Evolutionary conservation across 2,329 filamentous ascomycete genomes (phyloP), one percentile per base, ranked within the genome.

Genomic region (Pseudocercospora eumusae): DNA sequence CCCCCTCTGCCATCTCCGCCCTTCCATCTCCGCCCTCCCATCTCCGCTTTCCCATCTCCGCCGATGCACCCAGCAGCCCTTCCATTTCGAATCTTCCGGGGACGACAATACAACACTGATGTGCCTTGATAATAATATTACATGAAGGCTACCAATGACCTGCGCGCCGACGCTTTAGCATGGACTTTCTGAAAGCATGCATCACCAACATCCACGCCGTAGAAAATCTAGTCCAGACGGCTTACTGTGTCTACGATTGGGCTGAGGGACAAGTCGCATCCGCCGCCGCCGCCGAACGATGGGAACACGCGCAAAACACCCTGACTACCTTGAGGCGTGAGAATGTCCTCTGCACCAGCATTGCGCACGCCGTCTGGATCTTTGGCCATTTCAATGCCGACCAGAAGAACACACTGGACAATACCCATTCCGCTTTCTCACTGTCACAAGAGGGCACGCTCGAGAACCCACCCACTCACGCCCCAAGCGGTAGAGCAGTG

Each of bases 171-270:
- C 36, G 36, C 36, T 18, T 8, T 49, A 64, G 64, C 61, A 75
- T 75, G 72, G 74, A 76, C 62, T 72, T 74, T 61, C 62, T 75
- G 56, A 74, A 70, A 61, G 60, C 64, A 45, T 75, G 73, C 68
- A 68, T 63, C 27, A 75, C 74, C 23, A 75, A 75, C 54, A 68
- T 73, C 50, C 67, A 74, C 52, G 60, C 65, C 18, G 61, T 74
- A 25, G 64, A 63, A 13, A 64, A 65, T 44, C 31, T 68, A 2
- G 45, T 50, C 13, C 45, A 60, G 36, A 64, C 64, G n/a, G 53
- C 40, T 18, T 68, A 57, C 52, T 20, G 27, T 20, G 45, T 57
- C 13, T 66, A 64, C 49, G 50, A 55, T 28, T 58, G 57, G 44
- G 57, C 56, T 7, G 56, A 62, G 27, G 33, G 57, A 13, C 27